Base-by-base conservation (phyloP, 768 basidiomycete genomes). In the Hysterangium stoloniferum region DNA sequence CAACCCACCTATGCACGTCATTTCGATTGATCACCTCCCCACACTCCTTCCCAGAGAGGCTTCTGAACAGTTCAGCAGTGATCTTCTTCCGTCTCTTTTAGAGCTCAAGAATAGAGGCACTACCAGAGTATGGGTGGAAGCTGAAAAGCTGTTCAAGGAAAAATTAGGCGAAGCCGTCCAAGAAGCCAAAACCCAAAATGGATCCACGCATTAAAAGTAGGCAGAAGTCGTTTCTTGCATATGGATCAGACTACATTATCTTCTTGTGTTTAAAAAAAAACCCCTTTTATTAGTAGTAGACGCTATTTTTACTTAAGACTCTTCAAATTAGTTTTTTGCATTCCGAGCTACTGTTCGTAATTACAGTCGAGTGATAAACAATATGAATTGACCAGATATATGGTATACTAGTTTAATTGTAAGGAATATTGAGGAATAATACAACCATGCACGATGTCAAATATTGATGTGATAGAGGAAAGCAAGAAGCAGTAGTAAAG, bases 21-120 rank as follows among this genome's bases (percentile, higher is more conserved):
- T 96, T 56, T 93, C 96, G 12, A 98, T 99, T 55, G 96, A 98
- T 68, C 95, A 98, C 63, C 74, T 98, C 55, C 96, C 96, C 8
- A 96, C 95, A 24, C 71, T 98, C 52, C 76, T 99, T 31, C 96
- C 96, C 20, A 77, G 96, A 43, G 96, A 99, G 66, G 86, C 95
- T 4, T 96, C 93, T 1, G 95, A 99, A 67, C 93, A 96, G 61
- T 98, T 98, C 70, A 93, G 90, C 60, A 58, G 67, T 2, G 91
- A 94, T 66, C 74, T 98, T 22, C 71, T 95, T 29, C 91, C 93
- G 6, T 86, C 90, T 5, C 67, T 98, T 54, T 64, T 93, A 20
- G 67, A 86, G 61, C 79, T 94, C 58, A 89, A 88, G 1, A 63
- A 80, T 46, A 71, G 87, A 45, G 57, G 72, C 46, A 75, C 64